A percentile compares a stretch with the other conserved stretches of the same genome.
Conservation (phyloP, 352 stramenopile species). For the Globisporangium takayamanum region DNA sequence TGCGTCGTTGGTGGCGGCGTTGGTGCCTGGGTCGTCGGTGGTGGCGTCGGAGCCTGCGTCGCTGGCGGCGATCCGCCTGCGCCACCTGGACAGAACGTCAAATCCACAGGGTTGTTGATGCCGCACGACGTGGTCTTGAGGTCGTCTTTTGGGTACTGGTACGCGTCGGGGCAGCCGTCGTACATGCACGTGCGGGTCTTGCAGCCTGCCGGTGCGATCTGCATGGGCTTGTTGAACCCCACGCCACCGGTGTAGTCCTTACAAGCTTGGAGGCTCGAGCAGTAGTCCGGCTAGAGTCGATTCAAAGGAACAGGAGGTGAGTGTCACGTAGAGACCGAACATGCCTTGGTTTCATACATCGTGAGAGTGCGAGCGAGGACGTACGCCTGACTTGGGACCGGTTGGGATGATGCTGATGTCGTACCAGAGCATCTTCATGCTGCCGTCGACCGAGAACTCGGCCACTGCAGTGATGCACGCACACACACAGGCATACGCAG, state of each 20-base stretch:
- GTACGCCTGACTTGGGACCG: conserved; percentile 21
- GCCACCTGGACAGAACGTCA: conserved; percentile 46
- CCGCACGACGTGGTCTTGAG: conserved; percentile 38
- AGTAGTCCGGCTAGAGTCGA: conserved; percentile 28
- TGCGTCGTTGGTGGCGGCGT: background rate
- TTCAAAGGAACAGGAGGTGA: background rate
- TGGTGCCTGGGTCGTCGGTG: conserved; percentile 17
- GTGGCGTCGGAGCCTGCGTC: conserved; percentile 16
- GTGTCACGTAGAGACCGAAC: too few species aligned
- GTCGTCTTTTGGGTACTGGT: conserved; percentile 52
- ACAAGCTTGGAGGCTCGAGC: conserved; percentile 43
- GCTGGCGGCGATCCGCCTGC: conserved; percentile 16
- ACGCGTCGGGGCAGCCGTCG: conserved; percentile 52
- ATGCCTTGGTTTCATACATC: too few species aligned
- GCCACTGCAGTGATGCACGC: conserved; percentile 19
- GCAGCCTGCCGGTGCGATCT: conserved; percentile 29
- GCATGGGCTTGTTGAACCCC: conserved; percentile 67
- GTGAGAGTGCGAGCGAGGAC: conserved; percentile 8
- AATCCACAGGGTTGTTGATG: conserved; percentile 26
- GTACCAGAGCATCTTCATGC: conserved; percentile 26
- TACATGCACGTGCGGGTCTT: conserved; percentile 23
- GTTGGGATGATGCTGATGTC: conserved; percentile 42
- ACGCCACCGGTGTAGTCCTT: conserved; percentile 37
- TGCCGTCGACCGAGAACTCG: conserved; percentile 29
- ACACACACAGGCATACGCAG: too few species aligned